Percentiles rank a stretch among this genome's conserved stretches.
Conservation (phyloP, 805 yeast genomes). For the Yarrowia bubula region DNA sequence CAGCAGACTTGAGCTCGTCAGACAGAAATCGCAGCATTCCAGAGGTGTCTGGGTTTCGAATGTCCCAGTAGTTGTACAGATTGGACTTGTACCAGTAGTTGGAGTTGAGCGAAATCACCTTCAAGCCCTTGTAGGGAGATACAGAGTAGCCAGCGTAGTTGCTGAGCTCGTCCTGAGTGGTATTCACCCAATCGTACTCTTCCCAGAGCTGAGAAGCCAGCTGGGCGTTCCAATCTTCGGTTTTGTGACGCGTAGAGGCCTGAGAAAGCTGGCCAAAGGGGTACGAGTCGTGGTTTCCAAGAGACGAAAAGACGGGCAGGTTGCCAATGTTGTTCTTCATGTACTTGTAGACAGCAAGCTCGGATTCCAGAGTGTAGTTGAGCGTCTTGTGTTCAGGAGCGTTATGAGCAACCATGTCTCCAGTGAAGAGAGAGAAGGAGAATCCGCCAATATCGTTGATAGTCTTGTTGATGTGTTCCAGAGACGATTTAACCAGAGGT, state of each 20-base stretch:
- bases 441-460: conserved; percentile 39
- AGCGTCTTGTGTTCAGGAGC: conserved; percentile 45
- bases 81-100: conserved; percentile 67
- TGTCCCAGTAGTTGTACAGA: conserved; percentile 52
- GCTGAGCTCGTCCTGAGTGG: conserved; percentile 31
- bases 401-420: conserved; percentile 71
- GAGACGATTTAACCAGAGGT: conserved; percentile 57
- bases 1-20: conserved; percentile 61
- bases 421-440: conserved; percentile 69
- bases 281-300: conserved; percentile 73
- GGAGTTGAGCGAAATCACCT: conserved; percentile 62
- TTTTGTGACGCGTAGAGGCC: conserved; percentile 44
- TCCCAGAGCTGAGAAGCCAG: conserved; percentile 51
- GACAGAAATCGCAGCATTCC: conserved; percentile 63
- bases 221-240: conserved; percentile 48
- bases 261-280: conserved; percentile 72
- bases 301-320: conserved; percentile 57
- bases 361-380: conserved; percentile 53
- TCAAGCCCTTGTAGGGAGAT: conserved; percentile 54
- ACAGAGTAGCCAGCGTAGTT: conserved; percentile 59
- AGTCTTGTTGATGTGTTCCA: conserved; percentile 45
- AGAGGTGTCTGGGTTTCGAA: conserved; percentile 53
- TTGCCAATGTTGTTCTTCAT: conserved; percentile 52
- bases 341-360: conserved; percentile 50
- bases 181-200: conserved; percentile 48